Conservation (phyloP, 208 protist species). For the Leishmania arabica region DNA sequence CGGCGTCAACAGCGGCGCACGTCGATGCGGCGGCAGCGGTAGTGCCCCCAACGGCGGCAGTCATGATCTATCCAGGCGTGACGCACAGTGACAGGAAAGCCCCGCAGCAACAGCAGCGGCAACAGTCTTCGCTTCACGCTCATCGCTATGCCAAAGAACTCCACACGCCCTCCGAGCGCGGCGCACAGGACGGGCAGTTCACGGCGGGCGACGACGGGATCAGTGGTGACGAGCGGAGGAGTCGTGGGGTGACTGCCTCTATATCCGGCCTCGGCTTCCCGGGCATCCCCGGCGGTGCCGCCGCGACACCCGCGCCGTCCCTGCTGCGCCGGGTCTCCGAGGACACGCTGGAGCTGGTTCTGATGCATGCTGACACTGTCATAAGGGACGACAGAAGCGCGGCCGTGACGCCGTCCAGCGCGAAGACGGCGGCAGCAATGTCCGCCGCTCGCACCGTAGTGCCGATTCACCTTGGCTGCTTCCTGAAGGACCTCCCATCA, state of each 20-base stretch:
- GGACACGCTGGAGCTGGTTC: conserved; percentile 20
- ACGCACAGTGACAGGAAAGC: not conserved
- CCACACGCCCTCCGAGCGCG: not conserved
- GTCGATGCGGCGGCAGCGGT: not conserved
- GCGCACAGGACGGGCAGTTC: not conserved
- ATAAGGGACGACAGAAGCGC: not conserved
- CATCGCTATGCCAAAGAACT: not conserved
- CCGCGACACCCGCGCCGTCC: not conserved
- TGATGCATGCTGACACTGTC: conserved; percentile 15
- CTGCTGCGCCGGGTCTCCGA: conserved; percentile 10
- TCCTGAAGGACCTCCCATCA: conserved; percentile 16
- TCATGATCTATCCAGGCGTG: not conserved
- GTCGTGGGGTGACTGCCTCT: not conserved
- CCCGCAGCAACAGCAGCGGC: not conserved
- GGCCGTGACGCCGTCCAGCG: not conserved
- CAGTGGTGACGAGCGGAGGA: not conserved
- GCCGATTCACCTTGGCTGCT: conserved; percentile 23
- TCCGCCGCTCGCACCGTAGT: conserved; percentile 29
- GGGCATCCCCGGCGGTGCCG: not conserved
- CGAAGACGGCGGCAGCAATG: not conserved
- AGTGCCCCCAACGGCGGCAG: not conserved
- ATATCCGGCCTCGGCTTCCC: not conserved
- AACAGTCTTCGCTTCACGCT: not conserved
- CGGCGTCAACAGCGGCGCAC: not conserved
- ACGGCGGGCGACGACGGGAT: not conserved